phyloP scores from a whole-genome alignment of 345 rosid species.

The Psidium friedrichsthalianum region DNA sequence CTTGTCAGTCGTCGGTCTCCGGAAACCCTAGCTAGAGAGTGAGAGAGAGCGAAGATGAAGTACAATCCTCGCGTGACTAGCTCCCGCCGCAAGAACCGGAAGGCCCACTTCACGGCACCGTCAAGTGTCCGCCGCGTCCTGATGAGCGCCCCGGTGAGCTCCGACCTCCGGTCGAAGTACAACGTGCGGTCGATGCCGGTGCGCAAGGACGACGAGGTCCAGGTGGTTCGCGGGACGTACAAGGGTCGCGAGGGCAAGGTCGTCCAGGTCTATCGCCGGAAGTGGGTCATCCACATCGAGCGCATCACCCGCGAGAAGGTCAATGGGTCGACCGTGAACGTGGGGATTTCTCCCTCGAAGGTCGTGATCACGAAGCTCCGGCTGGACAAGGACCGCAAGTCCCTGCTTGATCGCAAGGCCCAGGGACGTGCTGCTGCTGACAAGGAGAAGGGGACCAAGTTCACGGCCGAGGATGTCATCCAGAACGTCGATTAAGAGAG shows the following conservation, averaged over 20 bases:
- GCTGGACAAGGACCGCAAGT: conserved; percentile 11
- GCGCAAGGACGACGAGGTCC: conserved; percentile 16
- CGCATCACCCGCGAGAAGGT: conserved; percentile 16
- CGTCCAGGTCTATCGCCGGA: conserved; percentile 13
- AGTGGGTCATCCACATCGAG: conserved; percentile 19
- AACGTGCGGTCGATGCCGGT: conserved; percentile 10
- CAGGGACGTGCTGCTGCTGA: conserved; percentile 10
- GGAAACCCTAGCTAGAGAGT: not conserved
- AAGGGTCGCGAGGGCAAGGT: conserved; percentile 16
- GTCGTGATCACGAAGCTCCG: conserved; percentile 10
- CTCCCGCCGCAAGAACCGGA: conserved; percentile 18
- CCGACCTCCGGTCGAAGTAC: conserved; percentile 4
- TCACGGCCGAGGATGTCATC: conserved; percentile 13
- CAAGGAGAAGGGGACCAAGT: conserved; percentile 15
- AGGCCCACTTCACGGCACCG: conserved; percentile 14
- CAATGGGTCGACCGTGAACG: conserved; percentile 12
- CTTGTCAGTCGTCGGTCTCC: not conserved
- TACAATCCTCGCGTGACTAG: conserved; percentile 11
- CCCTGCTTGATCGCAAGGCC: conserved; percentile 10
- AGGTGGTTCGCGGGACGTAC: conserved; percentile 10
- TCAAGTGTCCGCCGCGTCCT: conserved; percentile 15
- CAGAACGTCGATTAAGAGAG: not conserved
- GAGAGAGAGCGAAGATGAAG: conserved; percentile 1
- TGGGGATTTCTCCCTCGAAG: conserved; percentile 13
- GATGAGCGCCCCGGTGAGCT: conserved; percentile 11